Conservation (phyloP, 116 monocot species). For the Thalassia testudinum region DNA sequence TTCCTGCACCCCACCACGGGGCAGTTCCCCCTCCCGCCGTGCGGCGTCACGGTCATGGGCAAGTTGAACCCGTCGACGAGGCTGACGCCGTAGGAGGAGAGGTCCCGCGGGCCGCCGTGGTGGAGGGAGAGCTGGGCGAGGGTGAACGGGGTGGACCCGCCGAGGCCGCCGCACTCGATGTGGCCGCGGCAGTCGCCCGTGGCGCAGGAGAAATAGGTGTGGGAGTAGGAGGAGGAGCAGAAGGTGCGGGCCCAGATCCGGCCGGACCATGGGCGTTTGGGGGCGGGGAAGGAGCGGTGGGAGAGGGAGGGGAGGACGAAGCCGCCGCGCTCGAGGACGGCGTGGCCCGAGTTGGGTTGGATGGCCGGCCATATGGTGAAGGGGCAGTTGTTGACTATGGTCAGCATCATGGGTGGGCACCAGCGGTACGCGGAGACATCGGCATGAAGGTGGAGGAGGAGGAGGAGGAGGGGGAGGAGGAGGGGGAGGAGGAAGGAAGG, state of each 20-base stretch:
- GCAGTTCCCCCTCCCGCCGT: slow-evolving; percentile 49
- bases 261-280: slow-evolving; percentile 55
- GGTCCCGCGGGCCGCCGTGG: slow-evolving; percentile 30
- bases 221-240: slow-evolving; percentile 13
- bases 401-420: slow-evolving; percentile 39
- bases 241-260: slow-evolving; percentile 71
- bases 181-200: slow-evolving; percentile 66
- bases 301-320: slow-evolving; percentile 36
- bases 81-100: slow-evolving; percentile 57
- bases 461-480: background rate
- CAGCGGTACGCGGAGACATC: background rate
- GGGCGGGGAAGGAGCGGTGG: slow-evolving; percentile 45
- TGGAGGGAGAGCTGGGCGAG: slow-evolving; percentile 50
- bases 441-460: background rate
- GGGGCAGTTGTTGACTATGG: slow-evolving; percentile 89
- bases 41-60: slow-evolving; percentile 56
- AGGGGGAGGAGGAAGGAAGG: background rate
- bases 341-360: slow-evolving; percentile 62
- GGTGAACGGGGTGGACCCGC: slow-evolving; percentile 33
- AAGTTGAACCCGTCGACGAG: slow-evolving; percentile 83
- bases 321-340: slow-evolving; percentile 41
- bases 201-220: slow-evolving; percentile 28
- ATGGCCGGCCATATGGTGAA: slow-evolving; percentile 68
- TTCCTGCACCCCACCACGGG: slow-evolving; percentile 54
- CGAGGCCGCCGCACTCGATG: slow-evolving; percentile 36